These are phyloP conservation scores for Letharia columbiana DNA, from an alignment of 495 filamentous ascomycete genomes.

Conservation along the genomic window DNA sequence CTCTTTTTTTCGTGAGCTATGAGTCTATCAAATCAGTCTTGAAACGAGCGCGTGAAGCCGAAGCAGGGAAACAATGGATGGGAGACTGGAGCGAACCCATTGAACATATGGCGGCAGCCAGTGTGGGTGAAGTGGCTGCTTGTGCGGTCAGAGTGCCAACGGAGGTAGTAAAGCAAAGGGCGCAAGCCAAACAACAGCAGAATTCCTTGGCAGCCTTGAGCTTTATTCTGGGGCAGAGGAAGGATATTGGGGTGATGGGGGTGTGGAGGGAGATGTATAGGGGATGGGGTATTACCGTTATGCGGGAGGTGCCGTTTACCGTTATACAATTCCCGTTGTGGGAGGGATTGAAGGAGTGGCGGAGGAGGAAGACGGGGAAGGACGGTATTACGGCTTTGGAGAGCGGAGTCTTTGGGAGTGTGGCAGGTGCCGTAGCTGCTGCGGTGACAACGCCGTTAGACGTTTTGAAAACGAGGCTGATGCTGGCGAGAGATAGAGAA, in stretches of 20 bases:
- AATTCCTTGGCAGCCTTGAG: slow-evolving; percentile 52
- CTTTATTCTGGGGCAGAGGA: slow-evolving; percentile 55
- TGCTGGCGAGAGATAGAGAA: slow-evolving; percentile 62
- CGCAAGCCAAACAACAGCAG: slow-evolving; percentile 71
- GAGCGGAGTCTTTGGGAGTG: slow-evolving; percentile 76
- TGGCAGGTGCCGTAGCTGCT: slow-evolving; percentile 78
- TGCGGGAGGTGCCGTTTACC: slow-evolving; percentile 95
- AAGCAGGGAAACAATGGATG: slow-evolving; percentile 1
- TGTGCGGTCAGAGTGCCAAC: slow-evolving; percentile 91
- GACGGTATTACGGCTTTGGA: slow-evolving; percentile 57
- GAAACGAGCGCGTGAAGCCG: slow-evolving; percentile 9
- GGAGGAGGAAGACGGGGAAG: slow-evolving; percentile 17
- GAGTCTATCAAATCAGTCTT: slow-evolving; percentile 66
- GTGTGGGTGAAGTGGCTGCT: slow-evolving; percentile 80
- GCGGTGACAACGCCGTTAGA: slow-evolving; percentile 88
- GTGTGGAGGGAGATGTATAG: slow-evolving; percentile 82
- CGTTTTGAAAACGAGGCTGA: slow-evolving; percentile 93
- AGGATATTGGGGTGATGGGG: slow-evolving; percentile 35
- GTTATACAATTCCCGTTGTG: slow-evolving; percentile 95
- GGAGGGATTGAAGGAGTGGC: slow-evolving; percentile 73
- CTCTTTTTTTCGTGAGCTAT: slow-evolving; percentile 97
- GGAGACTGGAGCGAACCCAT: slow-evolving; percentile 31
- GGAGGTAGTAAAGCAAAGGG: slow-evolving; percentile 93
- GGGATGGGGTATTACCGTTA: slow-evolving; percentile 82
- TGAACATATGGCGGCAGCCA: slow-evolving; percentile 81